Evolutionary conservation across 129 eudicot species (phyloP).

Genomic region (Flaveria ramosissima): DNA sequence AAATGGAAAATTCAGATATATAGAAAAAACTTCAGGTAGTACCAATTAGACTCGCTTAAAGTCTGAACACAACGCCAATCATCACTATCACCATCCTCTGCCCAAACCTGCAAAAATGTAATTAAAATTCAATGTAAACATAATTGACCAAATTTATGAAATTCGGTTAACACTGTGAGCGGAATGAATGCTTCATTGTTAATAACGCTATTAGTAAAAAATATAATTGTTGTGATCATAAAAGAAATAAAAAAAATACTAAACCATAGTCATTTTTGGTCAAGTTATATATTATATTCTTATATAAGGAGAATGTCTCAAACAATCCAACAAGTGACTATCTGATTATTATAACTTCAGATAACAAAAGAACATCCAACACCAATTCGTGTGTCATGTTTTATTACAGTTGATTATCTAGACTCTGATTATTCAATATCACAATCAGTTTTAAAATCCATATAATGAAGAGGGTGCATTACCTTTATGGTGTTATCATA

Average conservation of each 20-base stretch:
- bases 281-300: not conserved
- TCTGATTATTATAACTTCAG: not conserved
- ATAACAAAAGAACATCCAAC: not conserved
- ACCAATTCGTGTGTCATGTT: not conserved
- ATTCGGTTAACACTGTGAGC: not conserved
- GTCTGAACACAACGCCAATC: slow-evolving; percentile 97
- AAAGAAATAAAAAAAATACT: not conserved
- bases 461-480: slow-evolving; percentile 12
- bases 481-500: slow-evolving; percentile 93
- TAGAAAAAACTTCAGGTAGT: not conserved
- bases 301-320: not conserved
- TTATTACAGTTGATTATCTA: not conserved
- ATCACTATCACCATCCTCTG: slow-evolving; percentile 85
- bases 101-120: slow-evolving; percentile 67
- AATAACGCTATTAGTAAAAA: not conserved
- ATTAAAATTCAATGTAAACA: not conserved
- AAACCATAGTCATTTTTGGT: not conserved
- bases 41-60: slow-evolving; percentile 66
- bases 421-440: not conserved
- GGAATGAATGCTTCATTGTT: not conserved
- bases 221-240: not conserved
- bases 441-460: not conserved
- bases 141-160: not conserved
- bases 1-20: slow-evolving; percentile 2
- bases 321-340: not conserved